Percentiles rank a stretch among this genome's conserved stretches.
These are phyloP conservation scores for Poronia punctata DNA, from an alignment of 495 filamentous ascomycete species.

Conservation along the genomic window DNA sequence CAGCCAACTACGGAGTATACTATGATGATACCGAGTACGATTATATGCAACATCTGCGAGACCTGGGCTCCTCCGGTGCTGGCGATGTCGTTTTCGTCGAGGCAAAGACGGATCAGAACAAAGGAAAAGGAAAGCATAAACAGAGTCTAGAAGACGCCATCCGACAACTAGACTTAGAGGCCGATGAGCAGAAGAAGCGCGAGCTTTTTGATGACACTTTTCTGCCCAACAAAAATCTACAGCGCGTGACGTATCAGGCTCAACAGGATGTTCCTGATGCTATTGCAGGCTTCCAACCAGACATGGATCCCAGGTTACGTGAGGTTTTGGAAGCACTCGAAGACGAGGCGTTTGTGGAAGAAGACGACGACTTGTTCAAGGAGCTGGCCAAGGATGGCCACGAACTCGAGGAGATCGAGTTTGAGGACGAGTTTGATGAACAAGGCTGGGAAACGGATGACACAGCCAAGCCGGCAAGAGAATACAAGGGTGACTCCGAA, in stretches of 20 bases:
- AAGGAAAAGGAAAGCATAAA: conserved; percentile 61
- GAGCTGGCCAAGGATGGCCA: conserved; percentile 65
- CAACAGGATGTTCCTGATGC: conserved; percentile 90
- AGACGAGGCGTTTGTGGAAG: conserved; percentile 92
- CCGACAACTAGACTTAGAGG: conserved; percentile 53
- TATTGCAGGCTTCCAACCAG: conserved; percentile 87
- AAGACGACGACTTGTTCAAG: conserved; percentile 74
- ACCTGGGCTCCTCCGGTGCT: conserved; percentile 48
- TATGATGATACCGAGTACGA: conserved; percentile 86
- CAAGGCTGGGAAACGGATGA: conserved; percentile 92
- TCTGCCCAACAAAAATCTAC: conserved; percentile 62
- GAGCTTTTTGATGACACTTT: conserved; percentile 61
- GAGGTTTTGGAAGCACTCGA: conserved; percentile 93
- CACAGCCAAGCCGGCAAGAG: conserved; percentile 65
- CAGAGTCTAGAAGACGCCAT: conserved; percentile 73
- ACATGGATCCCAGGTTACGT: conserved; percentile 92
- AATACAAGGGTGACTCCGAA: conserved; percentile 39
- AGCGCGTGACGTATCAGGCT: conserved; percentile 76
- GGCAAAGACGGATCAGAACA: conserved; percentile 54
- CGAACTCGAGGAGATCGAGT: conserved; percentile 45
- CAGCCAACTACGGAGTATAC: conserved; percentile 88
- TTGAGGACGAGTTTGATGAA: conserved; percentile 58
- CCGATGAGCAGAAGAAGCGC: conserved; percentile 38
- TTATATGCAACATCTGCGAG: conserved; percentile 99
- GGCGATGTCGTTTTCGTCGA: conserved; percentile 71